A percentile compares a stretch with the other conserved stretches of the same genome.
These are phyloP conservation scores for Circinella umbellata DNA, from an alignment of 371 early-diverging fungal species.

Conservation along the genomic window DNA sequence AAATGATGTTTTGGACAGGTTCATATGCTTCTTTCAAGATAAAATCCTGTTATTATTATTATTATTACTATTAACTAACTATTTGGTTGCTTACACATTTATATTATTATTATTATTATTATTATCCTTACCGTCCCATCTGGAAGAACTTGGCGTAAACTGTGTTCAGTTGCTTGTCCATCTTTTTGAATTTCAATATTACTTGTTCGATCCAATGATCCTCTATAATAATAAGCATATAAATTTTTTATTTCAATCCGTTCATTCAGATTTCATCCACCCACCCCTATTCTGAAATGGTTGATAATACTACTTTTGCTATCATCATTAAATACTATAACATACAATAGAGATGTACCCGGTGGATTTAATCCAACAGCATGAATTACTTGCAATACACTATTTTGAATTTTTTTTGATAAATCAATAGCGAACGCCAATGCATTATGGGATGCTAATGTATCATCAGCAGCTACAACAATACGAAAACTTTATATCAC, in stretches of 20 bases:
- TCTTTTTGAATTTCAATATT: slow-evolving; percentile 36
- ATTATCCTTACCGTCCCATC: neutral
- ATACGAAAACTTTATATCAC: slow-evolving; percentile 21
- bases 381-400: slow-evolving; percentile 25
- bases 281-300: neutral
- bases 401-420: slow-evolving; percentile 12
- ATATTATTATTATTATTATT: neutral
- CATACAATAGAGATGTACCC: slow-evolving; percentile 6
- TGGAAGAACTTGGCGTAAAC: slow-evolving; percentile 1
- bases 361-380: slow-evolving; percentile 34
- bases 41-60: slow-evolving; percentile 2
- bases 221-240: slow-evolving; percentile 12
- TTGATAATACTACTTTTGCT: too few species aligned
- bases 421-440: slow-evolving; percentile 24
- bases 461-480: slow-evolving; percentile 36
- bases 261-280: neutral
- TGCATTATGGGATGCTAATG: slow-evolving; percentile 27
- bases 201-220: slow-evolving; percentile 34
- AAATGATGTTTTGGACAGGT: slow-evolving; percentile 26
- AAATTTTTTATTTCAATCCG: neutral
- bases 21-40: slow-evolving; percentile 12
- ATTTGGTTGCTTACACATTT: neutral
- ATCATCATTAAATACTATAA: neutral
- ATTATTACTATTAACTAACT: neutral
- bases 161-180: slow-evolving; percentile 17